These are phyloP conservation scores for Mortierella sp. DNA, from an alignment of 371 early-diverging fungal genomes.

Conservation along the genomic window DNA sequence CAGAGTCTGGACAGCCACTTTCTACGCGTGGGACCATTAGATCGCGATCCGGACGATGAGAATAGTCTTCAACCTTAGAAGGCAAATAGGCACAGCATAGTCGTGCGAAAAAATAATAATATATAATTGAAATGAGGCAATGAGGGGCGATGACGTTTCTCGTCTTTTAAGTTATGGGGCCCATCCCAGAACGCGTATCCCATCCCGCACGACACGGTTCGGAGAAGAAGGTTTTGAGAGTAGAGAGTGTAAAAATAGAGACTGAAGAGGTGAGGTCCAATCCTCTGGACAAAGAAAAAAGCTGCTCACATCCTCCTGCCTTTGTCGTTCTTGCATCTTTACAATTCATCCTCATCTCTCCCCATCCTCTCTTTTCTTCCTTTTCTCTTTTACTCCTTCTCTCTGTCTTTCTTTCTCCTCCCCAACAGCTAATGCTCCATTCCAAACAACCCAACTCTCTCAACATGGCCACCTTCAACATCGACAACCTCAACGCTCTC, in stretches of 20 bases:
- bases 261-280: no score
- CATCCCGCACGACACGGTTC: background rate
- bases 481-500: slow-evolving; percentile 44
- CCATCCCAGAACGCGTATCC: no score
- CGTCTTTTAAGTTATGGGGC: no score
- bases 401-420: background rate
- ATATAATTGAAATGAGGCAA: no score
- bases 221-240: background rate
- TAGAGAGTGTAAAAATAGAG: background rate
- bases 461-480: slow-evolving; percentile 52
- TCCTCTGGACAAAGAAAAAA: background rate
- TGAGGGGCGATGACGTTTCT: no score
- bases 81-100: no score
- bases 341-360: background rate
- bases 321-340: background rate
- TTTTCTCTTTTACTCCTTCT: background rate
- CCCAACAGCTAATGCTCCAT: background rate
- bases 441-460: background rate
- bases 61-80: no score
- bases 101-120: no score
- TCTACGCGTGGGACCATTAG: no score
- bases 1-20: no score
- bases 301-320: background rate
- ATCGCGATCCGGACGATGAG: no score
- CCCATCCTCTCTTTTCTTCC: background rate